These are phyloP conservation scores for Talaromyces verruculosus DNA, from an alignment of 2,329 filamentous ascomycete species.

Conservation along the genomic window DNA sequence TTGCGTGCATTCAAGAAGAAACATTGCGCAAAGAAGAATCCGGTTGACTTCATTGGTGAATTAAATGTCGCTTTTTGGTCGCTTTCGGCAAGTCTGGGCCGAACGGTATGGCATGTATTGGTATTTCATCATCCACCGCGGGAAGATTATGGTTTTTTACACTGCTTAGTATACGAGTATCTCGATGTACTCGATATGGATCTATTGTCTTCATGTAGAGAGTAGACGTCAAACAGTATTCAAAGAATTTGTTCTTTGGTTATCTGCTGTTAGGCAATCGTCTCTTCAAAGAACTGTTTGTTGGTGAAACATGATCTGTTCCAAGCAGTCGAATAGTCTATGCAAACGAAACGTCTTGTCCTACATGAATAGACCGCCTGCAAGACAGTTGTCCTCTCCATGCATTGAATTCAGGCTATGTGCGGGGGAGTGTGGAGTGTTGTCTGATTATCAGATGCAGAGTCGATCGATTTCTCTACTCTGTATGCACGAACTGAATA, in stretches of 20 bases:
- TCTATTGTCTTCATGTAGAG: no score
- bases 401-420: background rate
- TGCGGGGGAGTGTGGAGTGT: background rate
- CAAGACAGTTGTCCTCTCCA: background rate
- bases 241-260: background rate
- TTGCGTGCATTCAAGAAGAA: background rate
- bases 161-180: background rate
- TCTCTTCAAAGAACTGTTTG: background rate
- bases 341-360: conserved; percentile 3
- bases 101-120: background rate
- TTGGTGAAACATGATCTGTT: background rate
- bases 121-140: background rate
- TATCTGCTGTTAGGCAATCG: background rate
- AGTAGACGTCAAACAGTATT: no score
- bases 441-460: conserved; percentile 1
- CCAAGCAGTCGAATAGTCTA: background rate
- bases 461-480: background rate
- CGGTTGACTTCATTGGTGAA: background rate
- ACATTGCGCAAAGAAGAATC: background rate
- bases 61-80: background rate
- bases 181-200: background rate
- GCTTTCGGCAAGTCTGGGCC: background rate
- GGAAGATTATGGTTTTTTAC: conserved; percentile 1
- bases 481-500: background rate
- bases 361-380: background rate